Conservation (phyloP, 73 alveolate species). For the Paramecium caudatum region DNA sequence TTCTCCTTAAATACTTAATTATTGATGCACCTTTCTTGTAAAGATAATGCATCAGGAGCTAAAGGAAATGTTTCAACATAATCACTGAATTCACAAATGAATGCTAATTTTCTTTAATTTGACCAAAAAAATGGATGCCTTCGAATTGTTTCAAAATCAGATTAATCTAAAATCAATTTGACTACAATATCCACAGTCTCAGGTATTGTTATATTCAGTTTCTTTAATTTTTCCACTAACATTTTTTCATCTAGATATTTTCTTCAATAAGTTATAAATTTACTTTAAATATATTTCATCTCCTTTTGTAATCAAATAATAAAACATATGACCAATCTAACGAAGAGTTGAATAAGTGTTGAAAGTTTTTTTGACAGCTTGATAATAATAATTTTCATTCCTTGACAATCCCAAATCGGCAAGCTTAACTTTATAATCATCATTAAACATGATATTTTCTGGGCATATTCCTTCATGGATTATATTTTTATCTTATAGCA, state of each 20-base stretch:
- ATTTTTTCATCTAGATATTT: slow-evolving; percentile 9
- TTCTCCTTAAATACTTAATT: slow-evolving; percentile 41
- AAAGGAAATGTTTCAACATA: slow-evolving; percentile 75
- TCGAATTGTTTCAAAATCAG: background rate
- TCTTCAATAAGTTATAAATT: slow-evolving; percentile 74
- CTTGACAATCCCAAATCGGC: slow-evolving; percentile 94
- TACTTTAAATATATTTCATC: slow-evolving; percentile 80
- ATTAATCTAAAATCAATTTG: background rate
- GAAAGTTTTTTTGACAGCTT: slow-evolving; percentile 61
- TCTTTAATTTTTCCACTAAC: slow-evolving; percentile 58
- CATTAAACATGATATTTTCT: slow-evolving; percentile 86
- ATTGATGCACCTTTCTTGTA: background rate
- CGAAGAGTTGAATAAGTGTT: slow-evolving; percentile 70
- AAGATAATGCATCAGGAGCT: background rate
- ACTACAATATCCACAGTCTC: background rate
- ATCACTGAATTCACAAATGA: slow-evolving; percentile 81
- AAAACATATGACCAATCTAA: slow-evolving; percentile 81
- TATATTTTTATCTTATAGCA: slow-evolving; percentile 83
- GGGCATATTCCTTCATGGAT: slow-evolving; percentile 96
- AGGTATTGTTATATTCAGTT: background rate
- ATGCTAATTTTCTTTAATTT: slow-evolving; percentile 76
- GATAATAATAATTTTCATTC: slow-evolving; percentile 68
- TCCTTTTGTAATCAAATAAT: slow-evolving; percentile 78
- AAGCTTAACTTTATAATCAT: slow-evolving; percentile 82
- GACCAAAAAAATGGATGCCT: slow-evolving; percentile 82